Evolutionary conservation across 257 asterid species (phyloP), one percentile per base, ranked within the genome.

Genomic region (Mentha longifolia): DNA sequence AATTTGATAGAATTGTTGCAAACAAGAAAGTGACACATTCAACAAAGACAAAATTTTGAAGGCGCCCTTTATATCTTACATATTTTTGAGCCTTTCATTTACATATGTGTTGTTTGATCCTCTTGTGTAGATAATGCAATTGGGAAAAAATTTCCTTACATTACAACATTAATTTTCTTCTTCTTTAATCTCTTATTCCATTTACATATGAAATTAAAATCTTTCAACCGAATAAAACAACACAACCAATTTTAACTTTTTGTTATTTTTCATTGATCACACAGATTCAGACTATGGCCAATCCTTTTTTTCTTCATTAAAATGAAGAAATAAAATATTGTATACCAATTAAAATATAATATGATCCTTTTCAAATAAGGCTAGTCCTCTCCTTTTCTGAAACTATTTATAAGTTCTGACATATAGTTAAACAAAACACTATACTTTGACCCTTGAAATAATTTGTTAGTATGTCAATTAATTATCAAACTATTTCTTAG

Each of bases 21-120:
- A 51, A 52, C 43, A 58, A 63, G 79, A 76, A 50, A 75, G 62
- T 12, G 78, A 80, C 81, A 61, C 19, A 57, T 71, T 74, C 71
- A 75, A 62, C 57, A 39, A 35, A 19, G 77, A 70, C 73, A 74
- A 66, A 35, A 35, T 64, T 35, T 56, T 46, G 37, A n/a, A 31
- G 54, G 62, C 39, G 8, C 25, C 25, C 25, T 22, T 22, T 22
- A 35, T 45, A 13, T 74, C 63, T 58, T 68, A 39, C 57, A 71
- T 54, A 73, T 61, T 61, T 54, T 54, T 72, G 67, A 58, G 62
- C 76, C 68, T 61, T 72, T 25, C 72, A 49, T 64, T 49, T 72
- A 39, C 56, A 45, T 69, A 45, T 69, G 39, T 79, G 62, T 74
- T 73, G 63, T 9, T 54, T 4, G 30, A 50, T 49, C 16, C 59